Base-by-base conservation (phyloP, 331 rosid species). In the Telfairia occidentalis region DNA sequence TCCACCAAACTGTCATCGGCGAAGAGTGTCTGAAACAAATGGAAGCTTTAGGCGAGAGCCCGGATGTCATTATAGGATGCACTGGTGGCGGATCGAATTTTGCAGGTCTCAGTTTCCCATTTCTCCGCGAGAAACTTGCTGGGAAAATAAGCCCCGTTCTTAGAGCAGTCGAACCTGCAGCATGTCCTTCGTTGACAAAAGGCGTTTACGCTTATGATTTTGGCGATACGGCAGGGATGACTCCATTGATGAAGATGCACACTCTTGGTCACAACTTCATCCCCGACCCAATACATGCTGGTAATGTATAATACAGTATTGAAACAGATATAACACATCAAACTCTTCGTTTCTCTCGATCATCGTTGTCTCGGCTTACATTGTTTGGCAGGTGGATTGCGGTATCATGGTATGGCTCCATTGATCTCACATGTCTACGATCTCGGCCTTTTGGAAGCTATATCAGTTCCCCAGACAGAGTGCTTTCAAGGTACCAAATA, bases 241-340 rank as follows among this genome's bases (percentile, higher is more conserved):
- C 98, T 74, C 98, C 98, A 7, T 81, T 94, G 82, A 91, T 94
- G 98, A 94, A 94, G 86, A 91, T 91, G 98, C 98, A 91, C 73
- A 94, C 97, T 1, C 95, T 94, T 72, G 98, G 98, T 0, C 98
- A 94, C 12, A 54, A 91, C 84, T 94, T 94, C 74, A 80, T 94
- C 79, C 98, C 98, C 0, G 98, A 94, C 80, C 98, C 98, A 34
- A 91, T 94, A 74, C 98, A 94, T 75, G 90, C 98, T 5, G 98
- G 98, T 48, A 37, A 35, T 10, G 13, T 37, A 4, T 19, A 64
- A 35, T n/a, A 71, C 1, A 8, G 26, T 40, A 42, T 45, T 4
- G 40, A 42, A 75, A 49, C 57, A 35, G 32, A 38, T 37, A 8
- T 55, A 13, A 59, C 21, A n/a, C 15, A n/a, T 43, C 35, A 7